Base-by-base conservation (phyloP, 2,329 filamentous ascomycete genomes). In the Lizonia empirigonia region DNA sequence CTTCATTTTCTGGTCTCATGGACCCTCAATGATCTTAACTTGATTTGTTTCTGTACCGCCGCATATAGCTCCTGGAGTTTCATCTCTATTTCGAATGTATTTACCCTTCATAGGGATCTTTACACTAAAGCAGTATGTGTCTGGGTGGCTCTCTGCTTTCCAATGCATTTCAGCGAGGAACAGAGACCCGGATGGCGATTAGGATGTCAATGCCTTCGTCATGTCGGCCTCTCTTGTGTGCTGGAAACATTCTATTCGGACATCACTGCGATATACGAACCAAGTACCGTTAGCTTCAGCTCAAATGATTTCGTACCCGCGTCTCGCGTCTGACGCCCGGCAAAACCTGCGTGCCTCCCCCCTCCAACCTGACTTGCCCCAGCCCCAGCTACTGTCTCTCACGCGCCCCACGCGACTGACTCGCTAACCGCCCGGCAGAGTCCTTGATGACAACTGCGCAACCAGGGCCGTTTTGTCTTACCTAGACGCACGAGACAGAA, bases 101-200 rank as follows among this genome's bases (percentile, higher is more conserved):
- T 70, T 70, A 69, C 65, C 66, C 58, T 64, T 53, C 24, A 52
- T 55, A 49, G 58, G 62, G 61, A 33, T 30, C 38, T 37, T 24
- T 15, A n/a, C 26, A 20, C 22, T 26, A 33, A 42, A 46, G 70
- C 56, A 63, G 46, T 63, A 64, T 44, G 68, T 59, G 65, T 69
- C 66, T 61, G 63, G 66, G 69, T 63, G 68, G 63, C 61, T 60
- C 50, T 62, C 53, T 68, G 59, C 51, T 58, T 59, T 60, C 53
- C 41, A 37, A 42, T 65, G 66, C 67, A 71, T 65, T 65, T 67
- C 60, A 62, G 59, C 62, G 56, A 58, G 61, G 48, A 49, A 50
- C 53, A 33, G 51, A 50, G 44, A 51, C 53, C 50, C 53, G 45
- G 54, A 23, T 20, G 30, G 30, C 36, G 26, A 36, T n/a, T 37